Conservation (phyloP, 495 filamentous ascomycete genomes). For the Penicillium subrubescens region DNA sequence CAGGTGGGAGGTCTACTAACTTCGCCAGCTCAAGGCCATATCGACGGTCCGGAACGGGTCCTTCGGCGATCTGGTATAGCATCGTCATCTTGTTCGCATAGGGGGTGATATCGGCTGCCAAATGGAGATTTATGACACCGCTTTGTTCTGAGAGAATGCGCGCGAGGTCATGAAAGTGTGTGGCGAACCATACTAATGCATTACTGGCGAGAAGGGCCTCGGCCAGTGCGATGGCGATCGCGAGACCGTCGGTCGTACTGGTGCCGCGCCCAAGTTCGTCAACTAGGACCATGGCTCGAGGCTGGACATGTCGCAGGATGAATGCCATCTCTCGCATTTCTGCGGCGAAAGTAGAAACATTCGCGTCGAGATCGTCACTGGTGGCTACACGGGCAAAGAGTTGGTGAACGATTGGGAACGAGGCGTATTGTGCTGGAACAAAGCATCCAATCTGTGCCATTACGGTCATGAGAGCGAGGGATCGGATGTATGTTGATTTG, state of each 20-base stretch:
- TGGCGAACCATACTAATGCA: conserved; percentile 86
- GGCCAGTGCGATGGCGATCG: conserved; percentile 84
- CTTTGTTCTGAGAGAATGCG: conserved; percentile 69
- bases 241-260: conserved; percentile 82
- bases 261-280: conserved; percentile 95
- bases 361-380: conserved; percentile 87
- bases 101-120: conserved; percentile 66
- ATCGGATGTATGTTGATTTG: conserved; percentile 94
- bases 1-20: conserved; percentile 69
- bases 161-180: conserved; percentile 86
- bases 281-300: conserved; percentile 76
- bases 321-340: conserved; percentile 97
- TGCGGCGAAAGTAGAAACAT: conserved; percentile 88
- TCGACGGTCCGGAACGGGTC: conserved; percentile 68
- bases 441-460: conserved; percentile 96
- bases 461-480: conserved; percentile 78
- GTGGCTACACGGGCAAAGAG: conserved; percentile 86
- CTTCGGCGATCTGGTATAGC: conserved; percentile 78
- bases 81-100: conserved; percentile 68
- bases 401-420: conserved; percentile 77
- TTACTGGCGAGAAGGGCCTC: conserved; percentile 80
- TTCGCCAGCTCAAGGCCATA: conserved; percentile 79
- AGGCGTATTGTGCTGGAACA: conserved; percentile 81
- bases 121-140: conserved; percentile 80
- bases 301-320: conserved; percentile 78